Evolutionary conservation across 2,329 filamentous ascomycete species (phyloP).

Genomic region (Albifimbria verrucaria): DNA sequence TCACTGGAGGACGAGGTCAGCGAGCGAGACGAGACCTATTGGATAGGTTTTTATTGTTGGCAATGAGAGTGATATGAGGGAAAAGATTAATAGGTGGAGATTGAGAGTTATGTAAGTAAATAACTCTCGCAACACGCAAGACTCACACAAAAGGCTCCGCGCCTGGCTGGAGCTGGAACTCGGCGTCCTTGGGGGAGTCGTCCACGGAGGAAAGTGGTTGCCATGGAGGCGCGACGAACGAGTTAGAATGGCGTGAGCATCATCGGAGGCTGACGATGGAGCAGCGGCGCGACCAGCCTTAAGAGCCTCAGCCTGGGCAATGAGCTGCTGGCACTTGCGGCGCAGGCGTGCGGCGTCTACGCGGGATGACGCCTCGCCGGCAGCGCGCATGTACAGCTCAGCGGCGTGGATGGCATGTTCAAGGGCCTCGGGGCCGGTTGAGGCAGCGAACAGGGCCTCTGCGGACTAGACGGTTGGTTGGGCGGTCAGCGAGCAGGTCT

Average conservation of each 20-base stretch:
- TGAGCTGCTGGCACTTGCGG: slow-evolving; percentile 64
- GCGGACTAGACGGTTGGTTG: slow-evolving; percentile 31
- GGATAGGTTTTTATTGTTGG: not conserved
- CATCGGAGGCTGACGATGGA: too few species aligned
- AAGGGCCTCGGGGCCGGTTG: slow-evolving; percentile 56
- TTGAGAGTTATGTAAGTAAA: too few species aligned
- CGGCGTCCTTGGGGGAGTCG: slow-evolving; percentile 53
- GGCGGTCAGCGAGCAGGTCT: slow-evolving; percentile 4
- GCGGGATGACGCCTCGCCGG: slow-evolving; percentile 57
- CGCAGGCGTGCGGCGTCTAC: slow-evolving; percentile 65
- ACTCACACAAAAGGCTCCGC: slow-evolving; percentile 61
- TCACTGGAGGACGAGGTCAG: slow-evolving; percentile 51
- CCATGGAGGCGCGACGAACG: slow-evolving; percentile 79
- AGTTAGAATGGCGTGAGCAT: slow-evolving; percentile 52
- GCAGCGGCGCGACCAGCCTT: slow-evolving; percentile 48
- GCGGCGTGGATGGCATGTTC: slow-evolving; percentile 72
- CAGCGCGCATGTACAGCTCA: slow-evolving; percentile 77
- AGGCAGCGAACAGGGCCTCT: slow-evolving; percentile 32
- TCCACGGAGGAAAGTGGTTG: slow-evolving; percentile 83
- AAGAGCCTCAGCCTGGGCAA: slow-evolving; percentile 71
- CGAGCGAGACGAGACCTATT: slow-evolving; percentile 8
- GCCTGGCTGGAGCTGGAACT: slow-evolving; percentile 57
- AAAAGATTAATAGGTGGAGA: too few species aligned
- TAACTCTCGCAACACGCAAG: too few species aligned
- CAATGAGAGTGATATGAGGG: too few species aligned